Conservation (phyloP, 768 basidiomycete genomes). For the Pilatotrama ljubarskyi region DNA sequence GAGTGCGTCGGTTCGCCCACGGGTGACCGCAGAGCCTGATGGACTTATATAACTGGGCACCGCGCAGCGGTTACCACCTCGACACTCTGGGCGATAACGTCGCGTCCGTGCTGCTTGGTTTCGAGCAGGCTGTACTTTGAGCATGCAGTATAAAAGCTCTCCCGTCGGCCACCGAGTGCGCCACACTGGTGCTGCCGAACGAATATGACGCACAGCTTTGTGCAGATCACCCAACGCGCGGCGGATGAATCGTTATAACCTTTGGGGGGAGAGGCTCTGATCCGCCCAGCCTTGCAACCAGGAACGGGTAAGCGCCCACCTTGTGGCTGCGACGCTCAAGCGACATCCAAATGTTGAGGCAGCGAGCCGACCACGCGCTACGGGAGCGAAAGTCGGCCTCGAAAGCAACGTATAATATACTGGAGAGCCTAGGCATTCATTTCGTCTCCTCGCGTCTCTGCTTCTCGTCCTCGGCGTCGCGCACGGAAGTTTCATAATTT, state of each 20-base stretch:
- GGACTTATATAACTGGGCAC: no score
- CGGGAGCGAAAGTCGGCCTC: no score
- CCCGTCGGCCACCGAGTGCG: not conserved
- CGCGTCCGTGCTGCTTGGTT: conserved; percentile 30
- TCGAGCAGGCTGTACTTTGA: conserved; percentile 10
- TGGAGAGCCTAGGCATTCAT: no score
- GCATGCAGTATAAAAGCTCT: not conserved
- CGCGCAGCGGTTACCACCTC: conserved; percentile 32
- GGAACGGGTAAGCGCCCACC: conserved; percentile 12
- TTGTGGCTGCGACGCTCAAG: conserved; percentile 9
- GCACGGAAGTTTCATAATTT: not conserved
- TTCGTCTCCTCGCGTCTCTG: no score
- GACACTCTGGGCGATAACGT: conserved; percentile 32
- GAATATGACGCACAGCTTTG: not conserved
- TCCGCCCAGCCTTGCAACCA: not conserved
- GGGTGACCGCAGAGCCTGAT: not conserved
- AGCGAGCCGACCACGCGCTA: not conserved
- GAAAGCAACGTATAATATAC: no score
- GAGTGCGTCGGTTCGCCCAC: not conserved
- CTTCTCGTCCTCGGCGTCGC: no score
- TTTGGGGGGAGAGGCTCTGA: not conserved
- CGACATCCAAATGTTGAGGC: not conserved
- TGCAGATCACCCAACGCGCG: not conserved
- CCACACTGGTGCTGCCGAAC: not conserved
- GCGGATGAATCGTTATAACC: not conserved